Percentiles rank a stretch among this genome's conserved stretches.
phyloP scores from a whole-genome alignment of 371 early-diverging fungal genomes.

The Apophysomyces ossiformis region DNA sequence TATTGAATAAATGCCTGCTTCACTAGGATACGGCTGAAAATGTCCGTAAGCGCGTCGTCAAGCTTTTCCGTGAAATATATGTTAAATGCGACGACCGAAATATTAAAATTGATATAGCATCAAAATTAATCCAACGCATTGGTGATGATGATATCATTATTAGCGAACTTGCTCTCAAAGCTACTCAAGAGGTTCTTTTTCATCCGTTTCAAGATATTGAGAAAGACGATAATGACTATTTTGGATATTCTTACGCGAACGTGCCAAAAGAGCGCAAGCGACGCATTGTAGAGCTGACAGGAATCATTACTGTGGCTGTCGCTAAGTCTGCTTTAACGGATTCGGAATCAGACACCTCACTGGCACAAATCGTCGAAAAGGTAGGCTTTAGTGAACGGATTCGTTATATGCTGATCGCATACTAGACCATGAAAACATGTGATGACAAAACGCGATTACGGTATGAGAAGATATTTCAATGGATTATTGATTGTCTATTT shows the following conservation, averaged over 20 bases:
- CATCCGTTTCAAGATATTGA: conserved; percentile 50
- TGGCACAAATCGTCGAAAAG: conserved; percentile 41
- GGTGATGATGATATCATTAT: conserved; percentile 82
- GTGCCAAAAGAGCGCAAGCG: conserved; percentile 43
- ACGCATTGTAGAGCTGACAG: conserved; percentile 44
- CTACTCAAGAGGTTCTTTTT: conserved; percentile 78
- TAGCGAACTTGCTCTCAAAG: conserved; percentile 73
- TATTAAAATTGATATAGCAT: conserved; percentile 73
- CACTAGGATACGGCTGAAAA: conserved; percentile 80
- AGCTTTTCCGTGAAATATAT: conserved; percentile 77
- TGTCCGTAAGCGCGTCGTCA: conserved; percentile 88
- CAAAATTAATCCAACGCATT: conserved; percentile 74
- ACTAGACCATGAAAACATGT: conserved; percentile 32
- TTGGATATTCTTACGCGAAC: conserved; percentile 38
- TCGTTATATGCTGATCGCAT: too few species aligned
- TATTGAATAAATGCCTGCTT: not conserved
- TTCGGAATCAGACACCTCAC: conserved; percentile 22
- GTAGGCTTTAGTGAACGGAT: conserved; percentile 11
- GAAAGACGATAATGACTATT: conserved; percentile 39
- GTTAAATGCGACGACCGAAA: conserved; percentile 45
- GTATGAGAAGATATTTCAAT: conserved; percentile 55
- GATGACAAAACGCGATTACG: conserved; percentile 41
- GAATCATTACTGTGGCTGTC: conserved; percentile 54
- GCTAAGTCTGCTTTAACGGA: conserved; percentile 30
- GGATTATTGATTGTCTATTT: conserved; percentile 73